Evolutionary conservation across 164 flowering plant genomes (phyloP).

Genomic region (Platanus orientalis): DNA sequence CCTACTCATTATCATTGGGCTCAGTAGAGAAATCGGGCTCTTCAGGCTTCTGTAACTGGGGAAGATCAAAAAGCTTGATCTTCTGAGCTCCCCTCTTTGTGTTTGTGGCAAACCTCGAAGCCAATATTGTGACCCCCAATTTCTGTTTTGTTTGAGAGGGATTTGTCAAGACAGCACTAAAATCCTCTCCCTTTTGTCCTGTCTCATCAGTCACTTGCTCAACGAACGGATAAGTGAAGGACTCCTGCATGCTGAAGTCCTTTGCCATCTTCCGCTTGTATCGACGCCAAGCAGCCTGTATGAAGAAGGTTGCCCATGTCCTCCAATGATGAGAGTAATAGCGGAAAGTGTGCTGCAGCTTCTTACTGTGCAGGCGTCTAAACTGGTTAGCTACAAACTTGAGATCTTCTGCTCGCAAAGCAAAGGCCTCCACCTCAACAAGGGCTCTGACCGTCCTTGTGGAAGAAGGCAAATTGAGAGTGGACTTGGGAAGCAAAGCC

Average conservation of each 20-base stretch:
- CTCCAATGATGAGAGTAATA: constrained; percentile 96
- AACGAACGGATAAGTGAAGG: constrained; percentile 26
- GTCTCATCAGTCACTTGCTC: constrained; percentile 26
- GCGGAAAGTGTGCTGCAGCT: constrained; percentile 84
- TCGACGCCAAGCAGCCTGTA: constrained; percentile 92
- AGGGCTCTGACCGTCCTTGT: constrained; percentile 78
- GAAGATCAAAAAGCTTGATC: constrained; percentile 41
- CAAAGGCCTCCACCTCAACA: constrained; percentile 83
- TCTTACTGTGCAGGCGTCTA: constrained; percentile 84
- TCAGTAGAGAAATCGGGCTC: constrained; percentile 87
- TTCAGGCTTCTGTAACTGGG: constrained; percentile 75
- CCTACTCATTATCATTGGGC: constrained; percentile 41
- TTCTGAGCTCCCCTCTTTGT: constrained; percentile 81
- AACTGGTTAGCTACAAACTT: constrained; percentile 92
- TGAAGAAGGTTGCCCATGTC: constrained; percentile 97
- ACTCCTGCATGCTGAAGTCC: constrained; percentile 39
- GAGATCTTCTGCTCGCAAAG: constrained; percentile 79
- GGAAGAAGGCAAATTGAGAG: constrained; percentile 74
- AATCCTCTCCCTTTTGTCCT: constrained; percentile 25
- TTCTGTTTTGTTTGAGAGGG: constrained; percentile 36
- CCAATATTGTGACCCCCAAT: constrained; percentile 61
- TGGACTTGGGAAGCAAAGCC: constrained; percentile 78
- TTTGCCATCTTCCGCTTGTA: constrained; percentile 49
- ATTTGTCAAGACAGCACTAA: constrained; percentile 16
- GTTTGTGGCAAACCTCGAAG: constrained; percentile 77